Conservation (phyloP, 2,329 filamentous ascomycete species). For the Venturia nashicola region DNA sequence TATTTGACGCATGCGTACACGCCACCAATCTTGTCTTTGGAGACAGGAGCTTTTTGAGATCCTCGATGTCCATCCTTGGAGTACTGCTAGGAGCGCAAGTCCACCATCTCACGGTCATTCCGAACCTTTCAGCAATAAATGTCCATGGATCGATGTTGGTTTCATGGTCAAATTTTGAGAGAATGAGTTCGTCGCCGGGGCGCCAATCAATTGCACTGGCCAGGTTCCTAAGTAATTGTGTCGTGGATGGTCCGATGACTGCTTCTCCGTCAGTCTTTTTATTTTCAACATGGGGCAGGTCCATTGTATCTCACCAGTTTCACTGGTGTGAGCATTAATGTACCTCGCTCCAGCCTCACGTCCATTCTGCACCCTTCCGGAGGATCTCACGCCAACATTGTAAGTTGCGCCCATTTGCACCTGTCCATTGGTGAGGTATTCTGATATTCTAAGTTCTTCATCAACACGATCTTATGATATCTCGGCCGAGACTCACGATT, state of each 20-base stretch:
- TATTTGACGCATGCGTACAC: constrained; percentile 63
- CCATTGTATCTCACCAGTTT: constrained; percentile 40
- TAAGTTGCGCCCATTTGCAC: constrained; percentile 69
- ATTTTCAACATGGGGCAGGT: not conserved
- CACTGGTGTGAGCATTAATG: constrained; percentile 53
- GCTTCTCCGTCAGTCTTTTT: not conserved
- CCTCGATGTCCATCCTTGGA: constrained; percentile 45
- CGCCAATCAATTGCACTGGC: constrained; percentile 21
- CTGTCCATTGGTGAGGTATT: constrained; percentile 56
- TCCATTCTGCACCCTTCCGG: constrained; percentile 45
- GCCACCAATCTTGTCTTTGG: constrained; percentile 56
- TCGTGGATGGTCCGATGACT: constrained; percentile 64
- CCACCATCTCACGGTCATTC: constrained; percentile 61
- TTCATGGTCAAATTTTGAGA: constrained; percentile 66
- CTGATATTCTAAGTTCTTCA: constrained; percentile 35
- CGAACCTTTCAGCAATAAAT: constrained; percentile 48
- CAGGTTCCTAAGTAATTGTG: constrained; percentile 64
- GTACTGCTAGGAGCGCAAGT: constrained; percentile 27
- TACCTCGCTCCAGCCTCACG: constrained; percentile 55
- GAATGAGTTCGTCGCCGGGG: constrained; percentile 50
- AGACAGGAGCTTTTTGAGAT: constrained; percentile 47
- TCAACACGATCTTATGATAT: not conserved
- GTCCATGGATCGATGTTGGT: constrained; percentile 67
- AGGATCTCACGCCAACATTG: constrained; percentile 45
- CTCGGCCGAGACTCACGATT: constrained; percentile 39